phyloP scores from a whole-genome alignment of 208 protist genomes.

The Novymonas esmeraldas region DNA sequence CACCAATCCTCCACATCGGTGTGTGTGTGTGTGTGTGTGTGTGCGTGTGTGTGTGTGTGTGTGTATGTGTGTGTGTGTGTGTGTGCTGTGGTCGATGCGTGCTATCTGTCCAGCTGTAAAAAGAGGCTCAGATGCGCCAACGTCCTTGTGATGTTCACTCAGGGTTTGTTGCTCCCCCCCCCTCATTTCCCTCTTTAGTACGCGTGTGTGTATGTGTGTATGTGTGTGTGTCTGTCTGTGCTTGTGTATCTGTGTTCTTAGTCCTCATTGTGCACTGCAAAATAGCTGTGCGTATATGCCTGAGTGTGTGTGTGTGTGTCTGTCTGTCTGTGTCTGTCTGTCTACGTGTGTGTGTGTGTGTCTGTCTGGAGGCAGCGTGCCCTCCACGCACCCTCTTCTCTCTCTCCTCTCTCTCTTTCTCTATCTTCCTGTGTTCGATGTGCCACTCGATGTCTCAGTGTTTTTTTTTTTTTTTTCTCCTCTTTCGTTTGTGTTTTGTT shows the following conservation, averaged over 20 bases:
- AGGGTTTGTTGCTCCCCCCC: no score
- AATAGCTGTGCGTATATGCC: no score
- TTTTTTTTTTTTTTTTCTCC: not conserved
- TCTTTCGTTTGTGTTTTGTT: not conserved
- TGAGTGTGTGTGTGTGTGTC: not conserved
- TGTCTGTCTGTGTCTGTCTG: not conserved
- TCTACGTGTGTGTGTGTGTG: not conserved
- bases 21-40: not conserved
- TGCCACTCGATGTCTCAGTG: not conserved
- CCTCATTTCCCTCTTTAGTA: no score
- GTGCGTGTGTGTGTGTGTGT: conserved; percentile 1
- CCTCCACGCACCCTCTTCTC: not conserved
- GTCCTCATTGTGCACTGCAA: no score
- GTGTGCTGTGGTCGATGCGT: not conserved
- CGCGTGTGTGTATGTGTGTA: not conserved
- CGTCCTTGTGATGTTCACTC: no score
- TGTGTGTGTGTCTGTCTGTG: not conserved
- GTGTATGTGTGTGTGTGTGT: not conserved
- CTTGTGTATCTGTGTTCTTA: not conserved
- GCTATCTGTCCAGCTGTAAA: not conserved
- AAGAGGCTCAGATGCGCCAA: no score
- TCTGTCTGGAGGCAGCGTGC: not conserved
- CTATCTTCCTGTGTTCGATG: not conserved
- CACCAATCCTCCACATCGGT: no score
- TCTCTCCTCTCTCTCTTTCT: not conserved